Evolutionary conservation across 2,329 filamentous ascomycete species (phyloP), one percentile per base, ranked within the genome.

Genomic region (Neoascochyta sp.): DNA sequence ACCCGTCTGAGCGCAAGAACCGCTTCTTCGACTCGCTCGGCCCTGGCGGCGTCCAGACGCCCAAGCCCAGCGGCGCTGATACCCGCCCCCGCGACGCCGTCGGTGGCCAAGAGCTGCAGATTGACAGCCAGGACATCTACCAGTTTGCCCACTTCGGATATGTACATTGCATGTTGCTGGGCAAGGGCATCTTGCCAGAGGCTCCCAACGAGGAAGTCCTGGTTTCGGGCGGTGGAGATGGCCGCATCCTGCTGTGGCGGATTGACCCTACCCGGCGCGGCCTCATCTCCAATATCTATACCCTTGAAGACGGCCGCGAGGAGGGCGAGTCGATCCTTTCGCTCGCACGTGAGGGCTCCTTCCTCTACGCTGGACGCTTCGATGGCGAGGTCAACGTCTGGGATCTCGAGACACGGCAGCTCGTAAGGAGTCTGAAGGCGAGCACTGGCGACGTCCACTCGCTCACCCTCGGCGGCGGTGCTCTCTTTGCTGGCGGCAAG

Each of bases 101-200:
- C 22, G 78, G 78, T 23, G 80, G 80, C 1, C 74, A 80, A 18
- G 74, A 83, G 1, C 67, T 96, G 5, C 87, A 94, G 57, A 88
- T 95, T 36, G 83, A 86, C 52, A 78, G 80, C 27, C 77, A 84
- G 13, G 82, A 89, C 33, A 85, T 94, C 34, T 77, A 75, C 34
- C 84, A 92, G 50, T 98, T 94, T 65, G 88, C 92, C 2, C 92
- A 98, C 61, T 90, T 82, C 61, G 92, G 93, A 24, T 96, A 95
- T 58, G 81, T 98, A 0, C 95, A 95, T 62, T 93, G 88, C 62
- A 96, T 96, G 90, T 73, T 94, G 4, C 73, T 98, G 36, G 81
- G 86, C 1, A 80, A 77, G 39, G 86, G 85, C 0, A 73, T 86
- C 5, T 74, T 86, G 4, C 70, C 73, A n/a, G 82, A 82, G 5